A percentile compares a stretch with the other conserved stretches of the same genome.
phyloP scores from a whole-genome alignment of 2,329 filamentous ascomycete species.

The Ophiocordyceps camponoti-floridani region DNA sequence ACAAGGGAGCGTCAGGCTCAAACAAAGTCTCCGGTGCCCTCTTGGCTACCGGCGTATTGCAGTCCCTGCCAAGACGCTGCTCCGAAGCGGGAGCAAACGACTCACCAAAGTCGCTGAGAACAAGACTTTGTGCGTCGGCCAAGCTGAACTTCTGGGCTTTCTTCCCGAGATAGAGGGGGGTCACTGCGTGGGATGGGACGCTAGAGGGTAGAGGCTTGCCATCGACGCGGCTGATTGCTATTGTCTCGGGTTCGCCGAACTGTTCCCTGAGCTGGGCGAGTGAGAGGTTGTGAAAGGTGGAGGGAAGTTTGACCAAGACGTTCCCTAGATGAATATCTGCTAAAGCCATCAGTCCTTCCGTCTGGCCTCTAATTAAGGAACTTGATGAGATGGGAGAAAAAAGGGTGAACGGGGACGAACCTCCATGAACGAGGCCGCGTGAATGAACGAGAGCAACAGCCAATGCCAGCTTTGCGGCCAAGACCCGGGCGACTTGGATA shows the following conservation, averaged over 20 bases:
- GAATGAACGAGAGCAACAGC: constrained; percentile 9
- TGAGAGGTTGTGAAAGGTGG: constrained; percentile 9
- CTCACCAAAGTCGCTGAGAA: constrained; percentile 17
- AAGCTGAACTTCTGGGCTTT: constrained; percentile 10
- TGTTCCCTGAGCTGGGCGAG: constrained; percentile 12
- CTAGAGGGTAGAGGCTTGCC: constrained; percentile 8
- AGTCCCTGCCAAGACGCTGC: constrained; percentile 6
- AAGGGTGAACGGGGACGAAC: not conserved
- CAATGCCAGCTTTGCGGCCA: constrained; percentile 3
- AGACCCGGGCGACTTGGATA: not conserved
- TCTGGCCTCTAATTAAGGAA: too few species aligned
- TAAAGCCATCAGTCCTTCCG: not conserved
- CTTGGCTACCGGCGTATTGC: constrained; percentile 4
- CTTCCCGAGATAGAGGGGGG: constrained; percentile 10
- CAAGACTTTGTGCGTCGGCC: constrained; percentile 8
- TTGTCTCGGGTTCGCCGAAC: constrained; percentile 11
- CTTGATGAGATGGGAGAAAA: not conserved
- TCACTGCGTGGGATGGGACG: constrained; percentile 9
- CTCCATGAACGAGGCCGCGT: constrained; percentile 10
- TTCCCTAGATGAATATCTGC: constrained; percentile 11
- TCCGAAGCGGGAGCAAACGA: constrained; percentile 9
- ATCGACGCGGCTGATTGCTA: constrained; percentile 8
- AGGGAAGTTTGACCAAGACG: constrained; percentile 2
- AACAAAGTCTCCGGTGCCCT: not conserved
- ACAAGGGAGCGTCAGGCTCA: not conserved